These are phyloP conservation scores for Jamesozyma piceae DNA, from an alignment of 805 yeast species.

Conservation along the genomic window DNA sequence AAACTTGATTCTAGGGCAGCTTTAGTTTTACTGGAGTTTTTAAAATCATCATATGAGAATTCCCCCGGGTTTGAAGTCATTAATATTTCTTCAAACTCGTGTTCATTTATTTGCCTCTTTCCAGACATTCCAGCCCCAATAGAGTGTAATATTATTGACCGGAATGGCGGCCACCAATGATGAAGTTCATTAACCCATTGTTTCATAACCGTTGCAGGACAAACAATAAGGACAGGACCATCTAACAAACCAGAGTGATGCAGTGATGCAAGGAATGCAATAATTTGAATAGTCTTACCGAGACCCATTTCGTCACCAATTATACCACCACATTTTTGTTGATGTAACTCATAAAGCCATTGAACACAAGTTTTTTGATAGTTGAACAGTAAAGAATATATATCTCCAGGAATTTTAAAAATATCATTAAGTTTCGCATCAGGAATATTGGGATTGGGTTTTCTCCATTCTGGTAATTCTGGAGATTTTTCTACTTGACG, in stretches of 20 bases:
- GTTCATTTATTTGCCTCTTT: slow-evolving; percentile 32
- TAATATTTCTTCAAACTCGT: slow-evolving; percentile 43
- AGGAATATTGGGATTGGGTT: slow-evolving; percentile 66
- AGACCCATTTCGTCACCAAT: slow-evolving; percentile 98
- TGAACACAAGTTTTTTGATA: slow-evolving; percentile 95
- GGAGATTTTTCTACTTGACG: slow-evolving; percentile 15
- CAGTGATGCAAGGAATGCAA: slow-evolving; percentile 81
- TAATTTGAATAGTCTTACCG: slow-evolving; percentile 90
- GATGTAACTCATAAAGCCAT: slow-evolving; percentile 92
- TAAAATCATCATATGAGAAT: slow-evolving; percentile 34
- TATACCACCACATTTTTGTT: slow-evolving; percentile 88
- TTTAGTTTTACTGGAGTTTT: slow-evolving; percentile 21
- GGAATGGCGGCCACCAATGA: slow-evolving; percentile 94
- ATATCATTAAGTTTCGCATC: slow-evolving; percentile 67
- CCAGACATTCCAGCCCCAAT: slow-evolving; percentile 79
- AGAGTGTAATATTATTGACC: slow-evolving; percentile 80
- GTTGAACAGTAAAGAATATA: slow-evolving; percentile 76
- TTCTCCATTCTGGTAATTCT: slow-evolving; percentile 48
- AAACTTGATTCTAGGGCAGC: slow-evolving; percentile 25
- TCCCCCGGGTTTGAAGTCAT: slow-evolving; percentile 33
- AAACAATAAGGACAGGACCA: slow-evolving; percentile 77
- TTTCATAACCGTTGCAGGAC: slow-evolving; percentile 92
- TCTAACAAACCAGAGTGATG: slow-evolving; percentile 69
- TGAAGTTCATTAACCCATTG: slow-evolving; percentile 98
- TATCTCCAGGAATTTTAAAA: slow-evolving; percentile 80